Evolutionary conservation across 2,329 filamentous ascomycete genomes (phyloP).

Genomic region (Hypoxylon rubiginosum): DNA sequence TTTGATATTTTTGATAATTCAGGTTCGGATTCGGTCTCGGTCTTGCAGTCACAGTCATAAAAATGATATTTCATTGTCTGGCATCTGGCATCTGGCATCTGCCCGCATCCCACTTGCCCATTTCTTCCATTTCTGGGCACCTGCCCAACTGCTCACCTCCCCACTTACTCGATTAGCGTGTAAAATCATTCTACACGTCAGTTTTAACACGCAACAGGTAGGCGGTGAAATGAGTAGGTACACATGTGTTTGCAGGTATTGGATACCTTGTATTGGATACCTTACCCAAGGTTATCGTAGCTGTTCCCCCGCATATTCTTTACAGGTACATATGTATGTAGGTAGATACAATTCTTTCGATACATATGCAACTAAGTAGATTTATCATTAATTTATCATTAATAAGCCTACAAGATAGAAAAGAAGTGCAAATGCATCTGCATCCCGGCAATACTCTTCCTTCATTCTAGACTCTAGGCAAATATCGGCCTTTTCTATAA

Average conservation of each 20-base stretch:
- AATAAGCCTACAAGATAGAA: not conserved
- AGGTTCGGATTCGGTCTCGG: conserved; percentile 15
- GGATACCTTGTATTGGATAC: not conserved
- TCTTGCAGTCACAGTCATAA: conserved; percentile 18
- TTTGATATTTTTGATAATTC: conserved; percentile 18
- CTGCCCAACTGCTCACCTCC: conserved; percentile 26
- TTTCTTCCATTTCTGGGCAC: conserved; percentile 7
- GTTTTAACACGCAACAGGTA: conserved; percentile 28
- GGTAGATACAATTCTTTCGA: too few species aligned
- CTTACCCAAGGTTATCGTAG: too few species aligned
- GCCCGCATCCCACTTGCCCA: conserved; percentile 23
- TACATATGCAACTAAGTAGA: not conserved
- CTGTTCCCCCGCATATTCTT: not conserved
- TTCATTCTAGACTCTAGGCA: not conserved
- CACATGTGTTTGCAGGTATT: not conserved
- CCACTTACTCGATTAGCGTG: conserved; percentile 44
- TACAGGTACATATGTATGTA: not conserved
- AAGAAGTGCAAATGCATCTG: not conserved
- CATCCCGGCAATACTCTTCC: not conserved
- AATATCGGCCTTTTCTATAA: not conserved
- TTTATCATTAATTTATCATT: not conserved
- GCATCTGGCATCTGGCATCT: not conserved
- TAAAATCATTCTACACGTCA: conserved; percentile 35
- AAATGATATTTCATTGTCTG: conserved; percentile 21
- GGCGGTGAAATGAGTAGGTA: conserved; percentile 31